A percentile compares a stretch with the other conserved stretches of the same genome.
phyloP scores from a whole-genome alignment of 169 alveolate genomes.

The Toxoplasma gondii region DNA sequence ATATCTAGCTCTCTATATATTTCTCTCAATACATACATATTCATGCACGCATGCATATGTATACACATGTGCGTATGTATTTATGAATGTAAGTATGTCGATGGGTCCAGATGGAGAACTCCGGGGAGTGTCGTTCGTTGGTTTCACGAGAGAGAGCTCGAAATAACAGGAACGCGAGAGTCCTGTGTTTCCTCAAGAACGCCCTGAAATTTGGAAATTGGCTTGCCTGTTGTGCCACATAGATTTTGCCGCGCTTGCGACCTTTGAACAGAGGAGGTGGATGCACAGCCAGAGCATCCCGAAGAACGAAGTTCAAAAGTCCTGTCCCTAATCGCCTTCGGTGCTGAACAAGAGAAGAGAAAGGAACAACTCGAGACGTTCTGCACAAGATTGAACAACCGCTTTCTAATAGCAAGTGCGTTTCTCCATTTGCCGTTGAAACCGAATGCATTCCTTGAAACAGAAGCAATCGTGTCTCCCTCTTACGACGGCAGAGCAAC shows the following conservation, averaged over 20 bases:
- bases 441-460: too few relatives aligned
- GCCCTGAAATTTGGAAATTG: background rate
- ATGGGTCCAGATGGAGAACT: too few relatives aligned
- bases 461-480: too few relatives aligned
- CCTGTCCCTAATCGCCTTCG: constrained; percentile 41
- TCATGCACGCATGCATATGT: background rate
- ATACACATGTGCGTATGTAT: background rate
- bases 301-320: constrained; percentile 41
- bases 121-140: too few relatives aligned
- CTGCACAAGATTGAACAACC: too few relatives aligned
- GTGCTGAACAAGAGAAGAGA: background rate
- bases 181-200: background rate
- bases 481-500: too few relatives aligned
- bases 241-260: constrained; percentile 35
- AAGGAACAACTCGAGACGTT: background rate
- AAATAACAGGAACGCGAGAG: too few relatives aligned
- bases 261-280: constrained; percentile 43
- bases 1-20: background rate
- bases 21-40: background rate
- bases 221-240: constrained; percentile 54
- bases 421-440: too few relatives aligned
- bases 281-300: constrained; percentile 37
- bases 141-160: too few relatives aligned
- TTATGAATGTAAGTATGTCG: too few relatives aligned
- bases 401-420: too few relatives aligned